These are phyloP conservation scores for Pichia sp. DNA, from an alignment of 1,139 yeast species.

Conservation along the genomic window DNA sequence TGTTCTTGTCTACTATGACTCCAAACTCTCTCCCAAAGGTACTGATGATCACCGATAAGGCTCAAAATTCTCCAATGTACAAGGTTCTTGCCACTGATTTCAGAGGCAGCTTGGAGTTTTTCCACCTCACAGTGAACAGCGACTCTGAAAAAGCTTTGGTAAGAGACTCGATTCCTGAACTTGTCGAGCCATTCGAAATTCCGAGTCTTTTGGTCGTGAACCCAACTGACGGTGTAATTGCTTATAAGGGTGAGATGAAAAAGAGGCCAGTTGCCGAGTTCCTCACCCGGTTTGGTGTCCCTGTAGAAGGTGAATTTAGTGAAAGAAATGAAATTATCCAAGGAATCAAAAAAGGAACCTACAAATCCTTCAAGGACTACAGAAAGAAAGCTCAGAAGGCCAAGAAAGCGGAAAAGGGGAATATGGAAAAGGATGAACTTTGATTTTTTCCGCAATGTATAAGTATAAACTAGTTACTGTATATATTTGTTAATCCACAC, in stretches of 20 bases:
- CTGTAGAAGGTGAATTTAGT: constrained; percentile 29
- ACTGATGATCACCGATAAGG: constrained; percentile 44
- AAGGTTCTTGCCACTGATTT: constrained; percentile 78
- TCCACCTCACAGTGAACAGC: constrained; percentile 30
- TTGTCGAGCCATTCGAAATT: constrained; percentile 6
- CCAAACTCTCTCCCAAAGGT: constrained; percentile 35
- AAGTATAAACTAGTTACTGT: neutral
- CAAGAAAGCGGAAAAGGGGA: neutral
- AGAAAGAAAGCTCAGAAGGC: constrained; percentile 12
- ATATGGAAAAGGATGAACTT: constrained; percentile 21
- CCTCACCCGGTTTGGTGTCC: constrained; percentile 20
- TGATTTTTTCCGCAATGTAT: constrained; percentile 1
- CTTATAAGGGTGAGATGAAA: constrained; percentile 20
- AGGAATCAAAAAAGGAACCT: constrained; percentile 24
- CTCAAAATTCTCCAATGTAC: constrained; percentile 53
- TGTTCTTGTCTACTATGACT: constrained; percentile 23
- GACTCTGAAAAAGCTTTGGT: constrained; percentile 1
- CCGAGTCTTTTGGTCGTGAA: constrained; percentile 21
- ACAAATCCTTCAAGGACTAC: constrained; percentile 24
- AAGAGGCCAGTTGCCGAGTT: constrained; percentile 22
- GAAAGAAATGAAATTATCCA: constrained; percentile 21
- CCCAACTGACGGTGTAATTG: constrained; percentile 12
- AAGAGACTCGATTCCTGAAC: constrained; percentile 11
- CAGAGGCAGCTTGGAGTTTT: constrained; percentile 45
- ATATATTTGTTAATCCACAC: no score